Evolutionary conservation across 148 eudicot species (phyloP), one percentile per base, ranked within the genome.

Genomic region (Dysphania ambrosioides): DNA sequence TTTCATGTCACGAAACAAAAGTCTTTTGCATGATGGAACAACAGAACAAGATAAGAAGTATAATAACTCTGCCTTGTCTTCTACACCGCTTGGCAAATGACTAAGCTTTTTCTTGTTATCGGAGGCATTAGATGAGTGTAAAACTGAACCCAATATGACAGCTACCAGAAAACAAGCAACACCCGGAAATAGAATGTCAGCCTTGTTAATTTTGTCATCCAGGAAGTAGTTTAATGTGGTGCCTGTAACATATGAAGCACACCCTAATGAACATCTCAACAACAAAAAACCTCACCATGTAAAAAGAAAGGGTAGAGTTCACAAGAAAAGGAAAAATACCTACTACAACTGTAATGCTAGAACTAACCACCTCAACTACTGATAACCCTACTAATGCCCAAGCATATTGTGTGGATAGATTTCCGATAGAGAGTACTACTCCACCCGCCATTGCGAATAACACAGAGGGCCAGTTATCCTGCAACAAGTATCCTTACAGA

Each of bases 401-500:
- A 24, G 97, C 94, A 70, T 93, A 91, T 66, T 93, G 98, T 8
- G 91, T 82, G 16, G 91, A 73, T 59, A 93, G 75, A 80, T 93
- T 93, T 63, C 97, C 95, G 31, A 93, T 69, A 78, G 93, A 86
- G 38, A 91, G 94, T 72, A 87, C 79, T 40, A 89, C 69, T 61
- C 98, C 98, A 75, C 98, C 98, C 18, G 80, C 90, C 93, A 93
- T 88, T 57, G 98, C 97, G 70, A 91, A 86, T 70, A 93, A 72
- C 63, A 88, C 89, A 9, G 88, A 88, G 2, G 97, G 91, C 97
- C 94, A 91, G 35, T 93, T 93, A 78, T 89, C 88, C 97, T 93
- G 89, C 78, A 75, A 41, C 68, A 38, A 67, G 13, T 11, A 26
- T 3, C 58, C 12, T 26, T 21, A 64, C 2, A 58, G 5, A 11